phyloP scores from a whole-genome alignment of 176 grass and related monocot species.

The Elaeis guineensis region DNA sequence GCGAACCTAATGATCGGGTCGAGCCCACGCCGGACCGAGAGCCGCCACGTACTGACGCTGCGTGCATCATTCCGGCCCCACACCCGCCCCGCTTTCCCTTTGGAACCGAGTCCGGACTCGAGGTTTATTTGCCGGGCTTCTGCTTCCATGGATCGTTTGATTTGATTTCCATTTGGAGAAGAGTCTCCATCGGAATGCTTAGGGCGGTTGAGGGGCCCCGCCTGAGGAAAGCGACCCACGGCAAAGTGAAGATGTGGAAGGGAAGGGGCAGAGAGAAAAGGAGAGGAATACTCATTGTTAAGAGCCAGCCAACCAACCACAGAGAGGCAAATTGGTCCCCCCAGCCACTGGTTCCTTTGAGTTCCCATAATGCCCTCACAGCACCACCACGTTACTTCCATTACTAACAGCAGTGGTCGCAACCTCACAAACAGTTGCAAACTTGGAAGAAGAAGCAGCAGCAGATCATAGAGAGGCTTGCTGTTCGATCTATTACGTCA shows the following conservation, averaged over 20 bases:
- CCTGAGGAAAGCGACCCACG: slow-evolving; percentile 17
- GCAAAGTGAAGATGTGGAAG: not conserved
- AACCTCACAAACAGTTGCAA: no score
- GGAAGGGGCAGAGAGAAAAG: no score
- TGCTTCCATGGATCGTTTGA: not conserved
- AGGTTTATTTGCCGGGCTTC: slow-evolving; percentile 23
- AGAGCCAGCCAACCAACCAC: slow-evolving; percentile 19
- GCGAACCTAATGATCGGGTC: slow-evolving; percentile 24
- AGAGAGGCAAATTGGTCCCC: slow-evolving; percentile 27
- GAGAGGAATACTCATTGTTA: not conserved
- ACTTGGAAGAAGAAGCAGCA: no score
- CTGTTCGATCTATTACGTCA: no score
- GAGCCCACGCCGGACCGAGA: slow-evolving; percentile 27
- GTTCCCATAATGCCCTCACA: slow-evolving; percentile 13
- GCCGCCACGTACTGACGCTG: slow-evolving; percentile 3
- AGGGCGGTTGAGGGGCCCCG: slow-evolving; percentile 38
- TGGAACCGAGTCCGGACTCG: slow-evolving; percentile 11
- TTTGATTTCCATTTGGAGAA: slow-evolving; percentile 53
- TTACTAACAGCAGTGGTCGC: no score
- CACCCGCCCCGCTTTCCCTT: no score
- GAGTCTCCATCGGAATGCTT: slow-evolving; percentile 49
- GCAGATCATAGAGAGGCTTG: no score
- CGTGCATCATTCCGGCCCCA: not conserved
- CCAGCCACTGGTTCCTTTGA: slow-evolving; percentile 23
- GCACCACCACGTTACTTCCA: no score